phyloP scores from a whole-genome alignment of 352 stramenopile genomes.

The Blastocystis sp. region DNA sequence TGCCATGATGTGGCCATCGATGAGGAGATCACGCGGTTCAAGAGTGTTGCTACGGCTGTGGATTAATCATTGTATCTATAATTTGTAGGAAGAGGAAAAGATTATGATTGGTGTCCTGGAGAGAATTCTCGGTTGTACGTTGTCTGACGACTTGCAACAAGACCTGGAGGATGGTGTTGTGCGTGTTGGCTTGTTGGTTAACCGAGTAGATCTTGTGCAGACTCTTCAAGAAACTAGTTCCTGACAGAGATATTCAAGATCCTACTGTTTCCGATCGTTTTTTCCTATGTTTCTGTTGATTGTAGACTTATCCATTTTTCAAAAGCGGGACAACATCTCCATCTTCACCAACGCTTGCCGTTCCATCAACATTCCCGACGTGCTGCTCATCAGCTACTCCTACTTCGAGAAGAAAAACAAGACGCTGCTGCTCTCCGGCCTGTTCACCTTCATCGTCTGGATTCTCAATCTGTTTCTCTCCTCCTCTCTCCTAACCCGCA shows the following conservation, averaged over 20 bases:
- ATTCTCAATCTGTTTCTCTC: constrained; percentile 42
- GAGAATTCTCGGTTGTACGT: background rate
- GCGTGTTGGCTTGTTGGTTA: background rate
- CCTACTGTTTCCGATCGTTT: constrained; percentile 14
- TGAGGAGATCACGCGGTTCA: constrained; percentile 52
- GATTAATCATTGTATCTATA: background rate
- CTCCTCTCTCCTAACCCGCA: background rate
- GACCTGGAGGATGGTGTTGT: constrained; percentile 57
- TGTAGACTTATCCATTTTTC: constrained; percentile 54
- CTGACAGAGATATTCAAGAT: constrained; percentile 11
- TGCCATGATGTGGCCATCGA: constrained; percentile 32
- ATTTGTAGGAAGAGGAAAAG: constrained; percentile 37
- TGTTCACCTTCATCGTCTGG: constrained; percentile 62
- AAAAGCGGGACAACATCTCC: constrained; percentile 61
- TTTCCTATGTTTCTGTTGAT: background rate
- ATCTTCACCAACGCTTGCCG: constrained; percentile 66
- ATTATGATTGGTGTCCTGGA: constrained; percentile 29
- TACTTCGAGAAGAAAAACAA: constrained; percentile 50
- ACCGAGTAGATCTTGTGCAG: constrained; percentile 36
- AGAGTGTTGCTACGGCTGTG: constrained; percentile 1
- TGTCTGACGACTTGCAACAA: background rate
- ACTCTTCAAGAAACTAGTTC: constrained; percentile 51
- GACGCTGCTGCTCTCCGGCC: constrained; percentile 33
- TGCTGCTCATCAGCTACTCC: constrained; percentile 29
- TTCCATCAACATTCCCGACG: constrained; percentile 61